Base-by-base conservation (phyloP, 164 flowering plant species). In the Piper betle region DNA sequence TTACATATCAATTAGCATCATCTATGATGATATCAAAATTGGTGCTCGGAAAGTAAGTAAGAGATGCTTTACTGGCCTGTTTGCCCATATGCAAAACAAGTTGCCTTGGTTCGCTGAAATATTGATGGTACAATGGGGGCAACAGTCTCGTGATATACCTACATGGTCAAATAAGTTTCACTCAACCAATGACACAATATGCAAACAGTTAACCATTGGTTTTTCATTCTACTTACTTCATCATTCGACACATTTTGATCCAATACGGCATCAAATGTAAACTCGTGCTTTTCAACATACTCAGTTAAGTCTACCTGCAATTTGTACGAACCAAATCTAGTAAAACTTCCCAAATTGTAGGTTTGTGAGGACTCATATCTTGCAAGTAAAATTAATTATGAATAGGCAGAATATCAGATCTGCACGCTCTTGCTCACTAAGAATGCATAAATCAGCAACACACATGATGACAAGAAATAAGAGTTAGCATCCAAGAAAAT, bases 61-160 rank as follows among this genome's bases (percentile, higher is more conserved):
- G 50, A 46, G 50, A 46, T 46, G 50, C 50, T 46, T 46, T 46
- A 66, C 74, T 64, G 66, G 68, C 98, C 98, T 78, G 98, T 92
- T 71, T 92, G 98, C 64, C 98, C 98, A 80, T 92, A 92, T 42
- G 98, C 98, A 80, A 92, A 92, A 77, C 98, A 92, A 38, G 98
- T 92, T 50, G 96, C 96, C 75, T 92, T 92, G 38, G 96, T 92
- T 60, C 88, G 75, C 19, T 84, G 80, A 67, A 92, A 92, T 70
- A 92, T 86, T 52, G 80, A 69, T 4, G 98, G 98, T 67, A 92
- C 92, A 59, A 92, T 78, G 43, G 91, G 93, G 71, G 86, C 87
- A 71, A 92, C 96, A 18, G 96, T 92, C 65, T 88, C 88, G 38
- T 73, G 80, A 69, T 92, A 92, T 9, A 92, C 91, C 98, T 92